Conservation (phyloP, 805 yeast species). For the Candida tammaniensis region DNA sequence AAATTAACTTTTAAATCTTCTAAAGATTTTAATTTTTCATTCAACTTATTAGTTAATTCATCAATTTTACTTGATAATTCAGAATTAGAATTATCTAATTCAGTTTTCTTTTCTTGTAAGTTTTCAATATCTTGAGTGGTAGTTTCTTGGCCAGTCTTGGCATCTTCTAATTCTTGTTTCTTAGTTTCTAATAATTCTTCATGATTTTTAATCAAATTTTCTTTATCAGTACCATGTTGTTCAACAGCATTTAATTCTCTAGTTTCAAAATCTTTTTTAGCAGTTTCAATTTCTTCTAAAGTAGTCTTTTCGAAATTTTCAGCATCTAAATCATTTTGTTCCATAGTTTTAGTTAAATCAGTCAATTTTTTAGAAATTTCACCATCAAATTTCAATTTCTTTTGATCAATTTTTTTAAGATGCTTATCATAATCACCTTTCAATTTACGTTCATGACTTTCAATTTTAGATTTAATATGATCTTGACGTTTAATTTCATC, state of each 20-base stretch:
- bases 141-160: constrained; percentile 39
- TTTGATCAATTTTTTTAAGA: constrained; percentile 35
- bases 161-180: constrained; percentile 40
- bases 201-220: constrained; percentile 39
- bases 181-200: constrained; percentile 45
- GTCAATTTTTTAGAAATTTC: constrained; percentile 37
- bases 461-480: constrained; percentile 33
- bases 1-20: constrained; percentile 32
- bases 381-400: constrained; percentile 35
- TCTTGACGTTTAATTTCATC: constrained; percentile 43
- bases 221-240: constrained; percentile 45
- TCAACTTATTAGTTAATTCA: constrained; percentile 40
- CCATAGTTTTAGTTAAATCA: constrained; percentile 19
- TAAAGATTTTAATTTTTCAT: constrained; percentile 33
- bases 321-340: constrained; percentile 30
- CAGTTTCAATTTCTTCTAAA: constrained; percentile 42
- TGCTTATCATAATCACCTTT: constrained; percentile 35
- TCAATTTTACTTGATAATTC: constrained; percentile 39
- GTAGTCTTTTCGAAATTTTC: constrained; percentile 41
- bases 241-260: constrained; percentile 47
- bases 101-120: constrained; percentile 41
- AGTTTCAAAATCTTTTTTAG: constrained; percentile 41
- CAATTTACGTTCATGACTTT: constrained; percentile 34
- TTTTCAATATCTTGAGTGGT: constrained; percentile 45
- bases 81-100: constrained; percentile 36